These are phyloP conservation scores for Odontarrhena argentea DNA, from an alignment of 345 rosid species.

Conservation along the genomic window DNA sequence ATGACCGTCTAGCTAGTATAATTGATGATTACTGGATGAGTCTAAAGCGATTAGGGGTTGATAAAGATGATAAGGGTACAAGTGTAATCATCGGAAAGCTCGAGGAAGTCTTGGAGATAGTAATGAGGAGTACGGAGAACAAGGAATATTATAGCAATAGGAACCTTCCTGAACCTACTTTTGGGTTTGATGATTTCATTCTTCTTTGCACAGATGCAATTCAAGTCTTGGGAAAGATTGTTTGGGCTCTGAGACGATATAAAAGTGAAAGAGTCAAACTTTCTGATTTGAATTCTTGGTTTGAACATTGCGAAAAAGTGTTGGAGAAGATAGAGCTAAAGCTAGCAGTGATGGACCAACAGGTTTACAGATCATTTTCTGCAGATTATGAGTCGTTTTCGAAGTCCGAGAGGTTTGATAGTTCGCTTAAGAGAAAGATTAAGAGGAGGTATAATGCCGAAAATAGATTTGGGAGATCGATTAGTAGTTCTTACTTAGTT, in stretches of 20 bases:
- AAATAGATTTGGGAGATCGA: conserved; percentile 15
- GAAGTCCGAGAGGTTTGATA: conserved; percentile 17
- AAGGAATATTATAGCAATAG: neutral
- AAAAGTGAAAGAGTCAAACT: neutral
- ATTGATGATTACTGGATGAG: neutral
- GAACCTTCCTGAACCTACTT: conserved; percentile 16
- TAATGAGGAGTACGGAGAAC: conserved; percentile 20
- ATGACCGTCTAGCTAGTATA: conserved; percentile 8
- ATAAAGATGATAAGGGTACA: conserved; percentile 11
- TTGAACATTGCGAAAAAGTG: conserved; percentile 24
- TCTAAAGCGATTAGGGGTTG: conserved; percentile 9
- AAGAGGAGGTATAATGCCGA: conserved; percentile 1
- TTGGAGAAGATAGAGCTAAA: conserved; percentile 30
- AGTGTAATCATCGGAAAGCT: conserved; percentile 28
- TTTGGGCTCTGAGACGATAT: conserved; percentile 5
- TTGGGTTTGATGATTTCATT: neutral
- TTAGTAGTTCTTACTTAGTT: conserved; percentile 14
- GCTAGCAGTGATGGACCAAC: conserved; percentile 25
- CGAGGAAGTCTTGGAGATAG: conserved; percentile 5
- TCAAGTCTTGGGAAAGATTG: conserved; percentile 23
- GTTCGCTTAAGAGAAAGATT: neutral
- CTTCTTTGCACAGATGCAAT: conserved; percentile 11
- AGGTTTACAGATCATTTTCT: conserved; percentile 21
- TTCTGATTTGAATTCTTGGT: conserved; percentile 17
- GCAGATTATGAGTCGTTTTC: conserved; percentile 23